Evolutionary conservation across 1,284 basidiomycete genomes (phyloP).

Genomic region (Boletus smithii): DNA sequence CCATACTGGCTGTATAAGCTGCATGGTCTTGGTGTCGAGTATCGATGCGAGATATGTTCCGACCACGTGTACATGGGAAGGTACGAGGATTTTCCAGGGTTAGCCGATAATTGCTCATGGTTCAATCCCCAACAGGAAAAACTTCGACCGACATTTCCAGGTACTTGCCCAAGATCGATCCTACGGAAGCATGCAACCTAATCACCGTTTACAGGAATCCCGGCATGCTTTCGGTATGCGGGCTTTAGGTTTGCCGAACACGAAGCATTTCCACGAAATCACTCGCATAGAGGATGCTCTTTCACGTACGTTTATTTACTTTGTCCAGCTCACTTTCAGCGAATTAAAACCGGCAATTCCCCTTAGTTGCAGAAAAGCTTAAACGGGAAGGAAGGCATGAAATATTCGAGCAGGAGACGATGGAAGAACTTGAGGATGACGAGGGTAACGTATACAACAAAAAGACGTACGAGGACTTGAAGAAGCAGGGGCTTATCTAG

Average conservation of each 20-base stretch:
- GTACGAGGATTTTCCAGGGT: constrained; percentile 39
- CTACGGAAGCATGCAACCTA: constrained; percentile 9
- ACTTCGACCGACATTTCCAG: constrained; percentile 92
- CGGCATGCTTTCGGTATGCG: constrained; percentile 98
- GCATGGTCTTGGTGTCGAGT: constrained; percentile 96
- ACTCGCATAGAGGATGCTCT: constrained; percentile 96
- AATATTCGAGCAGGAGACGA: constrained; percentile 86
- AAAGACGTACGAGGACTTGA: constrained; percentile 88
- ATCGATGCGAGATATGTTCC: constrained; percentile 97
- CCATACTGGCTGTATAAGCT: constrained; percentile 99
- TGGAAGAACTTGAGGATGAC: constrained; percentile 95
- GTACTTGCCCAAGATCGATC: constrained; percentile 32
- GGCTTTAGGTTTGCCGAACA: constrained; percentile 94
- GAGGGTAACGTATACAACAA: constrained; percentile 94
- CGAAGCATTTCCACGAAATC: constrained; percentile 98
- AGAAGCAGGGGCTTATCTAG: constrained; percentile 86
- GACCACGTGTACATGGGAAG: constrained; percentile 94
- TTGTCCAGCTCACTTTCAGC: background rate
- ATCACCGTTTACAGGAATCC: constrained; percentile 63
- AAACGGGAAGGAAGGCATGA: constrained; percentile 92
- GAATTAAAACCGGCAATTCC: background rate
- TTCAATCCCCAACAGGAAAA: constrained; percentile 59
- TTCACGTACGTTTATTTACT: constrained; percentile 58
- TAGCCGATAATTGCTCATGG: constrained; percentile 13
- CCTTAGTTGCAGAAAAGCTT: constrained; percentile 87